Percentiles rank a stretch among this genome's conserved stretches.
Conservation (phyloP, 208 protist species). For the Crithidia thermophila region DNA sequence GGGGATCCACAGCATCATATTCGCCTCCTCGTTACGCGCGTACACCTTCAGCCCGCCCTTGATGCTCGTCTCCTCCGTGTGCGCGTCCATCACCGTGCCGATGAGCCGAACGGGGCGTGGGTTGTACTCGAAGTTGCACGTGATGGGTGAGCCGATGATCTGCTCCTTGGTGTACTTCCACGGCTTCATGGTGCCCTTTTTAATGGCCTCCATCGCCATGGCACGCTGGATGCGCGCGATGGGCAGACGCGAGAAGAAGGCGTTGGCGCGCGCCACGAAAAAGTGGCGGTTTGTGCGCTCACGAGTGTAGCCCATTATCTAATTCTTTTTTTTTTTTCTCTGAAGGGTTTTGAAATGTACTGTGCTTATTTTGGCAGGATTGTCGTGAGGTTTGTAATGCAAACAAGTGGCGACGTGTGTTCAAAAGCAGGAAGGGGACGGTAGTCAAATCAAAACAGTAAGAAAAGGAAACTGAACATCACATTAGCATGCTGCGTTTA, state of each 20-base stretch:
- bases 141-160: slow-evolving; percentile 83
- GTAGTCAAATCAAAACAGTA: background rate
- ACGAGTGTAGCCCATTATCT: slow-evolving; percentile 76
- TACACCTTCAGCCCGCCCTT: slow-evolving; percentile 92
- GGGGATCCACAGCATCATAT: slow-evolving; percentile 93
- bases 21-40: slow-evolving; percentile 88
- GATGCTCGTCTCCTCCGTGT: slow-evolving; percentile 88
- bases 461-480: slow-evolving; percentile 25
- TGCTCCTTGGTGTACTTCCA: slow-evolving; percentile 93
- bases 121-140: slow-evolving; percentile 93
- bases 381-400: too few species aligned
- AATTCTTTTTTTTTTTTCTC: background rate
- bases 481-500: too few species aligned
- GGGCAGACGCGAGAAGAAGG: slow-evolving; percentile 89
- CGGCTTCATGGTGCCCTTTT: slow-evolving; percentile 82
- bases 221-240: slow-evolving; percentile 86
- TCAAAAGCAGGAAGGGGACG: background rate
- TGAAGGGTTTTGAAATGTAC: background rate
- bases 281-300: slow-evolving; percentile 91
- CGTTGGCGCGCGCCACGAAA: slow-evolving; percentile 86
- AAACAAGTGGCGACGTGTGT: too few species aligned
- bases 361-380: background rate
- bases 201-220: slow-evolving; percentile 85
- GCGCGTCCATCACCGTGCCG: slow-evolving; percentile 90
- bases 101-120: slow-evolving; percentile 89